Evolutionary conservation across 306 rosid genomes (phyloP), one percentile per base, ranked within the genome.

Genomic region (Astragalus membranaceus): DNA sequence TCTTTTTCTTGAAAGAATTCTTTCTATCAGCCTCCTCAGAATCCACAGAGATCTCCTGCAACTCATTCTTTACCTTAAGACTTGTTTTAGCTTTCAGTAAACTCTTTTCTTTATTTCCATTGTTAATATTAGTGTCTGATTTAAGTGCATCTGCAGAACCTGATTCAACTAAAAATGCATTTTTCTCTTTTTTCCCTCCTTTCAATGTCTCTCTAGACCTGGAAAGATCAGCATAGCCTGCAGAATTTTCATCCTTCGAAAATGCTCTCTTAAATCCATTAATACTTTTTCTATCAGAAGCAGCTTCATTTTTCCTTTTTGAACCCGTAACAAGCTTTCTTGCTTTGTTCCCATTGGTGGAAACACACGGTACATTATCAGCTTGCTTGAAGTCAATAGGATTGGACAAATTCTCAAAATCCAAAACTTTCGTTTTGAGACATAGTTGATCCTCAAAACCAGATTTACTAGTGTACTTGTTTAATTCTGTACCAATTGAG

Each of bases 41-140:
- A 70, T 63, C 81, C 52, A 44, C 81, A 16, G 12, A 69, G 63
- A 67, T 36, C 73, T 64, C 76, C n/a, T 17, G 72, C 30, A 60
- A 58, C 74, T 76, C 81, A 72, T 72, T 76, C 48, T 70, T 69
- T 23, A 57, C 86, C 79, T 84, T 78, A n/a, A 77, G 42, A 63
- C 67, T 63, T 55, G 61, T 76, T 63, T 79, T 85, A 41, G 60
- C 66, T 59, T 78, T 87, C 49, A 60, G 55, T 47, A 74, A 8
- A 15, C 74, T 92, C 73, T 80, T 89, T 4, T 80, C 52, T 82
- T 79, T 88, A 73, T 74, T 83, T 41, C 75, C 89, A 68, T 30
- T 73, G 64, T 68, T 72, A 33, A 53, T 32, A 67, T 70, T 84
- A 77, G 80, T 49, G 58, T 72, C 81, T 41, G 81, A 70, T 60